These are phyloP conservation scores for Amanita fuliginea DNA, from an alignment of 768 basidiomycete species.

Conservation along the genomic window DNA sequence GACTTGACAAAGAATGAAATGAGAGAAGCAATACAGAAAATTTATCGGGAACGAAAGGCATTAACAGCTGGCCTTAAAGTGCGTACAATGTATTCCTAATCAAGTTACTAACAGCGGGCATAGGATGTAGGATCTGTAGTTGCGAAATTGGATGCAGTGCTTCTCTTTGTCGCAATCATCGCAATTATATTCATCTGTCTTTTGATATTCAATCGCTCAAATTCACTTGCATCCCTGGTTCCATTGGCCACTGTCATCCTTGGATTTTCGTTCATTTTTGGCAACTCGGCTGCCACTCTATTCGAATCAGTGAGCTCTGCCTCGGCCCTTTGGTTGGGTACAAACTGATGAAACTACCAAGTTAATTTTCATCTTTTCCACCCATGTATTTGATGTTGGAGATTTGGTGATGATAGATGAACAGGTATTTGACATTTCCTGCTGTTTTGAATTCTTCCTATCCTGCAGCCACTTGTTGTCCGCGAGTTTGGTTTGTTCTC, in stretches of 20 bases:
- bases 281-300: conserved; percentile 66
- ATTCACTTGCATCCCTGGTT: conserved; percentile 63
- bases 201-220: conserved; percentile 59
- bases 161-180: conserved; percentile 46
- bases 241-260: conserved; percentile 73
- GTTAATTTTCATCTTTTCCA: conserved; percentile 81
- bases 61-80: conserved; percentile 64
- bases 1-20: conserved; percentile 72
- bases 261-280: conserved; percentile 80
- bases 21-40: conserved; percentile 73
- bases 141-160: conserved; percentile 68
- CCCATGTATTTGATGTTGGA: conserved; percentile 79
- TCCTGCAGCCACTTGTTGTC: conserved; percentile 35
- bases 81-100: conserved; percentile 5
- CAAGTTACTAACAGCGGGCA: not conserved
- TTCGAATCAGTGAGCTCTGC: conserved; percentile 60
- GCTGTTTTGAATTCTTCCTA: not conserved
- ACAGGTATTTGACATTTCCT: conserved; percentile 24
- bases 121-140: conserved; percentile 67
- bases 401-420: conserved; percentile 78
- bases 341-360: conserved; percentile 13
- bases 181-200: conserved; percentile 57
- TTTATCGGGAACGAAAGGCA: conserved; percentile 69
- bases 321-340: not conserved
- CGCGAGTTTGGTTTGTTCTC: conserved; percentile 75